Base-by-base conservation (phyloP, 257 asterid genomes). In the Gynochthodes officinalis region DNA sequence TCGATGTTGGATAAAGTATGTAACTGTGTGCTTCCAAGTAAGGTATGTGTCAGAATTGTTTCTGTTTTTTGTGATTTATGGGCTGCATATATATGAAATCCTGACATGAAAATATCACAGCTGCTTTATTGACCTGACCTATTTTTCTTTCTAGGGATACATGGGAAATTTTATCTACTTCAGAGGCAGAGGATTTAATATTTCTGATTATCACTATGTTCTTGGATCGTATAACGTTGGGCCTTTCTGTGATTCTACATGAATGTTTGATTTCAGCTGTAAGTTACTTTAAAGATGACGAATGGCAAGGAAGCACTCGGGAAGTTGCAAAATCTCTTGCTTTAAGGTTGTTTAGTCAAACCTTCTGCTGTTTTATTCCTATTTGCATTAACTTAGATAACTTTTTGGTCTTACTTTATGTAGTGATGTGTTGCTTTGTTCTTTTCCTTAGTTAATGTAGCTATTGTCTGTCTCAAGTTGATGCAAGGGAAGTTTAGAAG, bases 111-210 rank as follows among this genome's bases (percentile, higher is more conserved):
- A 54, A 19, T 43, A 42, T 12, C 30, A n/a, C 23, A 32, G 4
- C 53, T 37, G 10, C 43, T 50, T 53, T 37, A 52, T 54, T 76
- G 39, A 61, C 32, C 21, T 35, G 58, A 69, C 52, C 58, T 67
- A 27, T 32, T 59, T 64, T 53, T 71, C 5, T 44, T 72, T 79
- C 67, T 86, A 94, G 99, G 88, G 79, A 75, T 77, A 67, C 40
- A 21, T 75, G 62, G 81, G 48, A 58, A 69, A 70, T 84, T 64
- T 74, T 89, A 70, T 80, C 97, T 46, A 71, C 87, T 42, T 70
- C 72, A 77, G 97, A 95, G 77, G 94, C 85, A 75, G 96, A 87
- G 83, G 97, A 95, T 28, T 76, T 95, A 84, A 78, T 85, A 52
- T 79, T 71, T 73, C 77, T 86, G 71, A 81, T 92, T 43, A 80